A percentile compares a stretch with the other conserved stretches of the same genome.
phyloP scores from a whole-genome alignment of 345 rosid species.

The Brassica rapa region DNA sequence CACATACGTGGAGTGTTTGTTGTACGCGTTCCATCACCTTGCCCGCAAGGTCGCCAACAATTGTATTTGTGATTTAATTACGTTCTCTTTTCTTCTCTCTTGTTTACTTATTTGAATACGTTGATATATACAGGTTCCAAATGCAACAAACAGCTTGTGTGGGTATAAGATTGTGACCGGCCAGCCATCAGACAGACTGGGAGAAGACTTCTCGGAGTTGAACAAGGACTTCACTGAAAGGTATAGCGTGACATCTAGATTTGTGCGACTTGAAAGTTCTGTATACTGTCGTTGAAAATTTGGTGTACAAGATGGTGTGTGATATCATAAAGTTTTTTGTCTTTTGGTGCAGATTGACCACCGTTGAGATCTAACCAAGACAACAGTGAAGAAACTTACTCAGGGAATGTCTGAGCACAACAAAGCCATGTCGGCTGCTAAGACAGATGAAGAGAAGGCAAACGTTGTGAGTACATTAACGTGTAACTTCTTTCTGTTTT shows the following conservation, averaged over 20 bases:
- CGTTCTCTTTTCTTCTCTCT: neutral
- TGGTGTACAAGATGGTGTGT: neutral
- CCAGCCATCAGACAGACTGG: neutral
- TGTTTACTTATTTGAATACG: conserved; percentile 39
- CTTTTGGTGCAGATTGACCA: conserved; percentile 60
- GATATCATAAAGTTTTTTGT: neutral
- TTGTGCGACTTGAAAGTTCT: conserved; percentile 10
- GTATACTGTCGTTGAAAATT: no score
- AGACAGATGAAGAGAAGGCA: conserved; percentile 87
- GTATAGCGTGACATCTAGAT: conserved; percentile 32
- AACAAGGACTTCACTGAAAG: conserved; percentile 88
- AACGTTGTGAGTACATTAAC: conserved; percentile 58
- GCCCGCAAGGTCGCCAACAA: conserved; percentile 72
- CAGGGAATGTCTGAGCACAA: conserved; percentile 45
- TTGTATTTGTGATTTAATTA: conserved; percentile 9
- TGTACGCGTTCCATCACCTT: conserved; percentile 83
- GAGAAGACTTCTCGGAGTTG: conserved; percentile 62
- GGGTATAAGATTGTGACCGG: conserved; percentile 54
- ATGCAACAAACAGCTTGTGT: conserved; percentile 90
- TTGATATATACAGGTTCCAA: conserved; percentile 69
- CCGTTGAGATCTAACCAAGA: conserved; percentile 87
- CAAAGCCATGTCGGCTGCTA: conserved; percentile 96
- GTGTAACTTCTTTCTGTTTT: neutral
- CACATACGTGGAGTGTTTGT: conserved; percentile 89
- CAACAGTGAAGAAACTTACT: conserved; percentile 85